Evolutionary conservation across 495 filamentous ascomycete species (phyloP).

Genomic region (Parmelia sp.): DNA sequence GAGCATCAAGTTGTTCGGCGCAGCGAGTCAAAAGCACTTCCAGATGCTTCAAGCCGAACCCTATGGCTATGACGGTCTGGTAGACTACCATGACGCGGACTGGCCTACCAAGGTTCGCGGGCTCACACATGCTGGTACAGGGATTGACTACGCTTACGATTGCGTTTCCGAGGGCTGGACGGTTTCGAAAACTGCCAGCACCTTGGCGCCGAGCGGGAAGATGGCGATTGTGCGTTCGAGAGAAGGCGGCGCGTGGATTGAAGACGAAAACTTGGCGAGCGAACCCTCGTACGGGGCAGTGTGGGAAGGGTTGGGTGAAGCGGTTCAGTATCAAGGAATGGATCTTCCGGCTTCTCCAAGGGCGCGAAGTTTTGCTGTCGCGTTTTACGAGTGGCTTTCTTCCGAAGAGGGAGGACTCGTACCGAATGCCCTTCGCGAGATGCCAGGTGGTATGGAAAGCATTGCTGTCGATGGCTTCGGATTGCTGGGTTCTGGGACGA

Average conservation of each 20-base stretch:
- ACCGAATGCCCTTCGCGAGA: slow-evolving; percentile 10
- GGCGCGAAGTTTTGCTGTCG: slow-evolving; percentile 10
- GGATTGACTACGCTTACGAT: slow-evolving; percentile 9
- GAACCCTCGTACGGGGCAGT: slow-evolving; percentile 12
- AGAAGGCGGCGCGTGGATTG: slow-evolving; percentile 12
- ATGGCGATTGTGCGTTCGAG: slow-evolving; percentile 9
- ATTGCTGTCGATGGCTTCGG: slow-evolving; percentile 8
- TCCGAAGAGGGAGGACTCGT: not conserved
- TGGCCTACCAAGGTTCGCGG: slow-evolving; percentile 6
- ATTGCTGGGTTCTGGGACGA: slow-evolving; percentile 5
- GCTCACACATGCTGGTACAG: slow-evolving; percentile 6
- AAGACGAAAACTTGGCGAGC: not conserved
- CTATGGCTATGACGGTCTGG: slow-evolving; percentile 1
- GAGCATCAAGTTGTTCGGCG: not conserved
- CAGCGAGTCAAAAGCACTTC: slow-evolving; percentile 7
- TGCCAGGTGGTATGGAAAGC: slow-evolving; percentile 11
- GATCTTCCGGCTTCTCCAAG: slow-evolving; percentile 4
- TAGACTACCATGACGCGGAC: slow-evolving; percentile 10
- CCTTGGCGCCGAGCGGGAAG: slow-evolving; percentile 8
- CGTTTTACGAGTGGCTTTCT: slow-evolving; percentile 8
- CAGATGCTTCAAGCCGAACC: slow-evolving; percentile 2
- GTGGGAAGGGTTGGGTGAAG: slow-evolving; percentile 7
- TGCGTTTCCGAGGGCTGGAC: slow-evolving; percentile 9
- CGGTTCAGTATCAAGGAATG: slow-evolving; percentile 10
- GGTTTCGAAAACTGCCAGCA: slow-evolving; percentile 3